phyloP scores from a whole-genome alignment of 495 filamentous ascomycete species.

The Neurospora sp. region DNA sequence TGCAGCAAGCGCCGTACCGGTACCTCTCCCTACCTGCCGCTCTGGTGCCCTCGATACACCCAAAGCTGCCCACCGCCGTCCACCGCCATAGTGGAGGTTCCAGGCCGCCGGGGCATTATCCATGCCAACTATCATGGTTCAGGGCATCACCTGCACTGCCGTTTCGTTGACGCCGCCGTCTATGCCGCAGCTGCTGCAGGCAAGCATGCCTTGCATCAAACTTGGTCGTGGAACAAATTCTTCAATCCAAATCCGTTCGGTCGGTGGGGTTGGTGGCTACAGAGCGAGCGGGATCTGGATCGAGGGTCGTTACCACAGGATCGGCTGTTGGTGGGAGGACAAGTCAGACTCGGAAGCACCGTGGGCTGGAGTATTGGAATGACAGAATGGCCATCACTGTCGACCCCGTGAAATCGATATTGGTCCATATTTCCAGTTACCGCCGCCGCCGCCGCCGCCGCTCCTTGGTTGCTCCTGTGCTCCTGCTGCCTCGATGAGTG shows the following conservation, averaged over 20 bases:
- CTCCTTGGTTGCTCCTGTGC: not conserved
- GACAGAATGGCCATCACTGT: not conserved
- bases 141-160: not conserved
- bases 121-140: not conserved
- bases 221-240: slow-evolving; percentile 8
- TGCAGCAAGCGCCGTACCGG: slow-evolving; percentile 15
- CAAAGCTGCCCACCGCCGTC: slow-evolving; percentile 16
- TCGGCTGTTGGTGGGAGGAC: not conserved
- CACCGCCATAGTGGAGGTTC: slow-evolving; percentile 1
- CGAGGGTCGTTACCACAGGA: not conserved
- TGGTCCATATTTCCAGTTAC: not conserved
- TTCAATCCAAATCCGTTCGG: slow-evolving; percentile 12
- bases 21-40: slow-evolving; percentile 8
- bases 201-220: not conserved
- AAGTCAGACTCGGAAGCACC: not conserved
- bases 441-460: not conserved
- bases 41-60: not conserved
- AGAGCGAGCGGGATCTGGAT: not conserved
- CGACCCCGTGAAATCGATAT: not conserved
- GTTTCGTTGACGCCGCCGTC: not conserved
- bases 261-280: slow-evolving; percentile 8
- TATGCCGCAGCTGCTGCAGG: not conserved
- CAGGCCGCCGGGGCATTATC: not conserved
- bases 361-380: not conserved
- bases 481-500: not conserved